phyloP scores from a whole-genome alignment of 352 stramenopile genomes.

The Pythium monospermum region DNA sequence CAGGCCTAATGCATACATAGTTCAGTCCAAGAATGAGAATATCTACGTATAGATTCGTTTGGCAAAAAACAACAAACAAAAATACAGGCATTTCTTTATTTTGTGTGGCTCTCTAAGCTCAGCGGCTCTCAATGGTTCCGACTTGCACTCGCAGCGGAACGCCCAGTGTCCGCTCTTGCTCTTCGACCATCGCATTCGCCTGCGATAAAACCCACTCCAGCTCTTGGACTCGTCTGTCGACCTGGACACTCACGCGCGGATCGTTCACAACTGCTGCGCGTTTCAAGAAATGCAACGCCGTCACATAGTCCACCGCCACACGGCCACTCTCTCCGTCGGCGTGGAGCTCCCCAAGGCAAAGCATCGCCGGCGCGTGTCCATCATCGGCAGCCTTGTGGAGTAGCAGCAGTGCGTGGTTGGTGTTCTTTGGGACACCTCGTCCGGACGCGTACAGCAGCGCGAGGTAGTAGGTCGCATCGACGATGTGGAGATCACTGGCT shows the following conservation, averaged over 20 bases:
- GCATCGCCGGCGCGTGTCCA: constrained; percentile 42
- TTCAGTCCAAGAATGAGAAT: too few relatives aligned
- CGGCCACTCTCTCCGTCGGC: constrained; percentile 25
- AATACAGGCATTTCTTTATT: too few relatives aligned
- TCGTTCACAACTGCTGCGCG: constrained; percentile 27
- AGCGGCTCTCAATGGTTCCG: constrained; percentile 32
- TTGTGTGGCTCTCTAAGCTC: too few relatives aligned
- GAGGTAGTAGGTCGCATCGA: constrained; percentile 53
- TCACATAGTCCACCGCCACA: constrained; percentile 29
- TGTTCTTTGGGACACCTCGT: constrained; percentile 38
- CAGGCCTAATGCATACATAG: too few relatives aligned
- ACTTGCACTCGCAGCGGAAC: constrained; percentile 42
- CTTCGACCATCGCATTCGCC: constrained; percentile 36
- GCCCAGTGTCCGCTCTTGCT: constrained; percentile 36
- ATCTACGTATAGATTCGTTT: not conserved
- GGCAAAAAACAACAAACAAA: too few relatives aligned
- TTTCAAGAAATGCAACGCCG: constrained; percentile 46
- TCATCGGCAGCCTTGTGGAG: constrained; percentile 37
- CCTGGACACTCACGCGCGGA: constrained; percentile 23
- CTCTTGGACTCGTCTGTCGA: constrained; percentile 24
- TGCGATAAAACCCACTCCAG: constrained; percentile 34
- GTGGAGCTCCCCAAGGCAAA: constrained; percentile 46
- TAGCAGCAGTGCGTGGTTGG: constrained; percentile 22
- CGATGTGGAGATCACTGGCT: constrained; percentile 21
- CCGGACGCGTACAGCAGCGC: constrained; percentile 39